Base-by-base conservation (phyloP, 768 basidiomycete species). In the Mycena crocata region DNA sequence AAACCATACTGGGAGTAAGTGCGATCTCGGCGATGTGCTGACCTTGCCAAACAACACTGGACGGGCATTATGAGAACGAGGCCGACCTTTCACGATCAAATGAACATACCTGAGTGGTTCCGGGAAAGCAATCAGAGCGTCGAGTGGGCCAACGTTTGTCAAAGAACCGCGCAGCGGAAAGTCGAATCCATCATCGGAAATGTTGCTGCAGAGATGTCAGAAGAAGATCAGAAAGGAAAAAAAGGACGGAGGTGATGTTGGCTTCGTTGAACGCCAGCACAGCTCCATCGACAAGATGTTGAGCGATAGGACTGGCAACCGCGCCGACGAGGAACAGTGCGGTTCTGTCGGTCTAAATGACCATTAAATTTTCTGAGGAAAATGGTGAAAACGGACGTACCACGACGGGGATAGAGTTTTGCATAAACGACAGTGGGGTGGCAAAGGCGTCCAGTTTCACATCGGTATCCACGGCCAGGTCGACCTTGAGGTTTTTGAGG, bases 311-410 rank as follows among this genome's bases (percentile, higher is more conserved):
- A 21, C 84, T 87, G 44, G 90, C 89, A 32, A 92, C 89, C 5
- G 86, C 89, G n/a, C 90, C 89, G 42, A 92, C 89, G 54, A 92
- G 82, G 77, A 86, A 91, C 28, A 93, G 77, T 0, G 84, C 86
- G 2, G 88, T 88, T 66, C 83, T 72, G 74, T 92, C 92, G 2
- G 87, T 89, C 86, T 91, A 64, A 59, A 63, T 61, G 67, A 35
- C 34, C 15, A 30, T 58, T 37, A 24, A 56, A 40, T 46, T 39
- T 13, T 28, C 44, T 31, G 12, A 14, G 13, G 9, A 14, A 24
- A 13, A 37, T 60, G 34, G 19, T 59, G 23, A 32, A 45, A 4
- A 46, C 2, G 21, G 28, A 67, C 86, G 73, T 68, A 90, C 89
- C 34, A 46, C 44, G 14, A 70, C 65, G 4, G 69, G 69, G 40